phyloP scores from a whole-genome alignment of 73 alveolate genomes.

The Vitrella brassicaformis region DNA sequence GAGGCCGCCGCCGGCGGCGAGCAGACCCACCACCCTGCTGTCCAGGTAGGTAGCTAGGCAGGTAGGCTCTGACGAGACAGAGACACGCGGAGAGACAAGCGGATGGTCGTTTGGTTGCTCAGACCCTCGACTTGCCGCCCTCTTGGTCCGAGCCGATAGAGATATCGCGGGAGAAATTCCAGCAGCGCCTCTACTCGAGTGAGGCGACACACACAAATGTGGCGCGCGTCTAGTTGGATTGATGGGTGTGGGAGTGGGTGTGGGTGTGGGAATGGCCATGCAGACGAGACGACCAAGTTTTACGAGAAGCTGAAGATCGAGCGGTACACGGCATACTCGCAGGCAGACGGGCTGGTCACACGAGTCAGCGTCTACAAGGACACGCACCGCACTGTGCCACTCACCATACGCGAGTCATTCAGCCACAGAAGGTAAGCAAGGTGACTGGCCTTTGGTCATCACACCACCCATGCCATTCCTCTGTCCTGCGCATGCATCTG shows the following conservation, averaged over 20 bases:
- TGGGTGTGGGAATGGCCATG: neutral
- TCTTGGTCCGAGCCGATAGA: slow-evolving; percentile 26
- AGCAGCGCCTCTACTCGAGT: slow-evolving; percentile 18
- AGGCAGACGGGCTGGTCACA: slow-evolving; percentile 21
- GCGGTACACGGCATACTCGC: slow-evolving; percentile 31
- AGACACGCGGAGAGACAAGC: too few relatives aligned
- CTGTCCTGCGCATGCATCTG: too few relatives aligned
- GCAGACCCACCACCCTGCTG: neutral
- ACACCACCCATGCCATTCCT: too few relatives aligned
- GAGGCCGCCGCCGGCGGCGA: too few relatives aligned
- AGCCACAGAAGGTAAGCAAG: slow-evolving; percentile 3
- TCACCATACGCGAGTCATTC: slow-evolving; percentile 27
- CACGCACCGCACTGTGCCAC: slow-evolving; percentile 18
- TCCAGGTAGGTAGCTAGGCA: neutral
- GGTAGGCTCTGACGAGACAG: too few relatives aligned
- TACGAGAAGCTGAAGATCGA: slow-evolving; percentile 30
- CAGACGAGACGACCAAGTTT: slow-evolving; percentile 18
- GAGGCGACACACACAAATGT: too few relatives aligned
- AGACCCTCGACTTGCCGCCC: slow-evolving; percentile 16
- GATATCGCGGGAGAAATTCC: slow-evolving; percentile 28
- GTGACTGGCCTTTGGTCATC: too few relatives aligned
- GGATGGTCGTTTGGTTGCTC: too few relatives aligned
- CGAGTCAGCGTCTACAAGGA: slow-evolving; percentile 24
- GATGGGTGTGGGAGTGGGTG: neutral
- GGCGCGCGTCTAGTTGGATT: too few relatives aligned